Evolutionary conservation across 139 green algal species (phyloP), one percentile per base, ranked within the genome.

Genomic region (Dunaliella primolecta): DNA sequence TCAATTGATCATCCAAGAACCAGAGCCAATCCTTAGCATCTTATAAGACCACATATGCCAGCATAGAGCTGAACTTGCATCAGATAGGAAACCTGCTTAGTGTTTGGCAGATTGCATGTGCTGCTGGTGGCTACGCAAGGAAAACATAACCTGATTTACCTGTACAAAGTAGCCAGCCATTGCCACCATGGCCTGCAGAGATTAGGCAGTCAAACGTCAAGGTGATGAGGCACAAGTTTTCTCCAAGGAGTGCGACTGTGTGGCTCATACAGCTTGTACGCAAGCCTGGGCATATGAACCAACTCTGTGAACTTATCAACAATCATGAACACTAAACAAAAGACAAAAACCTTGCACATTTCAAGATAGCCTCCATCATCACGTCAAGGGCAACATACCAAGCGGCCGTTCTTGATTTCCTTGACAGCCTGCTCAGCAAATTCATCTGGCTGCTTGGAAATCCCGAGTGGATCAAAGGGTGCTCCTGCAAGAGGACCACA

Each of bases 371-470:
- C n/a, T n/a, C n/a, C n/a, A n/a, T n/a, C n/a, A n/a, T n/a, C n/a
- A n/a, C n/a, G n/a, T n/a, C n/a, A n/a, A n/a, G n/a, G n/a, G n/a
- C n/a, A n/a, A n/a, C n/a, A n/a, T n/a, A n/a, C 93, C 33, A 98
- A 84, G 55, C 95, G 89, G 25, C 95, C 95, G 84, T 98, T 97
- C 91, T 96, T 96, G 84, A 98, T 90, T 84, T 98, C 95, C 70
- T 95, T 95, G 31, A 93, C 85, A 78, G 93, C 83, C 84, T 93
- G 92, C 32, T 92, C 87, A 38, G 92, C 87, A 87, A 94, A 95
- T 29, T 74, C 87, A n/a, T 92, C 90, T 0, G 89, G 78, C 21
- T 92, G 84, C 23, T 81, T 34, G 23, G 87, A 84, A 57, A 91
- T 88, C 15, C 81, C 55, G 20, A 94, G 78, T 0, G 92, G 92